A percentile compares a stretch with the other conserved stretches of the same genome.
These are phyloP conservation scores for Osmanthus fragrans DNA, from an alignment of 257 asterid genomes.

Conservation along the genomic window DNA sequence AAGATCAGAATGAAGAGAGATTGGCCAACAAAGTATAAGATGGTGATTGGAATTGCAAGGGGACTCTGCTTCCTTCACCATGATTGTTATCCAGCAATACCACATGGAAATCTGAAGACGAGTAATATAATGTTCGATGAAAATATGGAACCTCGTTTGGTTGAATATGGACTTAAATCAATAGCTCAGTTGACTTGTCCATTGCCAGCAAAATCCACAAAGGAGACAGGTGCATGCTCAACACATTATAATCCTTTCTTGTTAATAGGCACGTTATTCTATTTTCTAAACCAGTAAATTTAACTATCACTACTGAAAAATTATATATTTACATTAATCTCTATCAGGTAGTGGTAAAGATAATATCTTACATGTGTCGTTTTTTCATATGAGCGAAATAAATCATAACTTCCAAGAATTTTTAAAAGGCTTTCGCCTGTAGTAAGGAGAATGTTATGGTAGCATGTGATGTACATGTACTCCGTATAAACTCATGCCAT, in stretches of 20 bases:
- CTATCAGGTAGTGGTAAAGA: neutral
- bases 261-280: neutral
- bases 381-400: neutral
- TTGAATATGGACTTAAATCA: slow-evolving; percentile 64
- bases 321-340: neutral
- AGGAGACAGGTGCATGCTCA: slow-evolving; percentile 56
- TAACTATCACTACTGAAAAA: neutral
- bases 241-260: neutral
- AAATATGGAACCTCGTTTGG: slow-evolving; percentile 82
- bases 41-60: slow-evolving; percentile 61
- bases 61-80: slow-evolving; percentile 84
- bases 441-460: neutral
- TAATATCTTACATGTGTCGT: neutral
- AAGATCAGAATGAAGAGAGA: slow-evolving; percentile 51
- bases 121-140: slow-evolving; percentile 74
- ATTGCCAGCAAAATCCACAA: slow-evolving; percentile 23
- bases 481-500: neutral
- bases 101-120: slow-evolving; percentile 77
- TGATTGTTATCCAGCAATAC: slow-evolving; percentile 73
- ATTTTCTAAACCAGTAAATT: neutral
- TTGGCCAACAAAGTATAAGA: slow-evolving; percentile 68
- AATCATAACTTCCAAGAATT: neutral
- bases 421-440: neutral
- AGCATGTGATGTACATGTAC: neutral
- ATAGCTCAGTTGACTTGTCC: slow-evolving; percentile 38